These are phyloP conservation scores for Hysterangium stoloniferum DNA, from an alignment of 768 basidiomycete species.

Conservation along the genomic window DNA sequence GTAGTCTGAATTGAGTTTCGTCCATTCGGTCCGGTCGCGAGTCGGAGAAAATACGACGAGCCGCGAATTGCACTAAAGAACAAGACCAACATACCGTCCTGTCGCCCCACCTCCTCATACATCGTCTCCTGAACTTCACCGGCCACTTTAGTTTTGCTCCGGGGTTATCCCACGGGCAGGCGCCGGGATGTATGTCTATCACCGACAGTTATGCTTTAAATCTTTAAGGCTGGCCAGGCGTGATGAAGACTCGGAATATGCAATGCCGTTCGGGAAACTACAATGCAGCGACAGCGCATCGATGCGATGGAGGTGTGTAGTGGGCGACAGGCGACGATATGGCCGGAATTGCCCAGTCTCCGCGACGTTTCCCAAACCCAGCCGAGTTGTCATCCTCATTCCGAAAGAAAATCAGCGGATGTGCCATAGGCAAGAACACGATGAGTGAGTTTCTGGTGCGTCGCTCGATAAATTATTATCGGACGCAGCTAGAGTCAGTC, in stretches of 20 bases:
- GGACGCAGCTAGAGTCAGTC: conserved; percentile 57
- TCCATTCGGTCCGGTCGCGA: conserved; percentile 15
- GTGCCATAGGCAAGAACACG: conserved; percentile 21
- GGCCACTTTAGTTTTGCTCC: too few relatives aligned
- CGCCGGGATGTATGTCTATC: too few relatives aligned
- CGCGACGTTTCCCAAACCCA: conserved; percentile 50
- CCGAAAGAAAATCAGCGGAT: conserved; percentile 39
- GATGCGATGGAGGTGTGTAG: conserved; percentile 4
- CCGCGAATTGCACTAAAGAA: conserved; percentile 68
- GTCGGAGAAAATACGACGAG: conserved; percentile 27
- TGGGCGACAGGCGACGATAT: neutral
- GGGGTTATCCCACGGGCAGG: too few relatives aligned
- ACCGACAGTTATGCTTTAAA: too few relatives aligned
- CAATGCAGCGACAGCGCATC: too few relatives aligned
- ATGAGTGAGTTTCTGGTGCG: conserved; percentile 56
- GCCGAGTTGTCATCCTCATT: conserved; percentile 22
- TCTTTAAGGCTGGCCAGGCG: too few relatives aligned
- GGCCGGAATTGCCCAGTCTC: conserved; percentile 37
- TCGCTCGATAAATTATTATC: conserved; percentile 47
- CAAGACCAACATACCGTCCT: conserved; percentile 17
- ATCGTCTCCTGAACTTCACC: neutral
- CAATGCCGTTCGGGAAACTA: too few relatives aligned
- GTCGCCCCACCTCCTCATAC: conserved; percentile 5
- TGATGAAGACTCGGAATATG: too few relatives aligned
- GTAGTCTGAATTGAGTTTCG: conserved; percentile 67